Evolutionary conservation across 148 eudicot species (phyloP), one percentile per base, ranked within the genome.

Genomic region (Suaeda aralocaspica): DNA sequence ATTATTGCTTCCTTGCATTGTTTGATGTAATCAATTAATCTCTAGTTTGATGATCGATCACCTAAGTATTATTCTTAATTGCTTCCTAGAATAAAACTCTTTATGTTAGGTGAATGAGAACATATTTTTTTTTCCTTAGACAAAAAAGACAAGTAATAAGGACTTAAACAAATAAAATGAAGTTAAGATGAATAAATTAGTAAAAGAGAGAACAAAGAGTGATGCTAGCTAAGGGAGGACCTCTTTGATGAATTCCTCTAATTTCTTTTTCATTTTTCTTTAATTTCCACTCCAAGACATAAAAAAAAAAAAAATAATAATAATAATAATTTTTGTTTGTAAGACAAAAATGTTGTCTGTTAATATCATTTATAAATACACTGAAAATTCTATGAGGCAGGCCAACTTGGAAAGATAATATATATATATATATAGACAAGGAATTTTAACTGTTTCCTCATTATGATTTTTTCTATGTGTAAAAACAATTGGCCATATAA

Each of bases 1-100:
- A 67, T 72, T 81, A 45, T 50, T 52, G 53, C 82, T 82, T 29
- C 68, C 78, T 68, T 73, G 82, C 85, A 84, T 82, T 60, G 18
- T 29, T 66, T 18, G 10, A 12, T 16, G 46, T n/a, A 1, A 22
- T 22, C 15, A 13, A 46, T 46, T 46, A 12, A 46, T 10, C 14
- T 0, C 16, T 41, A 28, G 29, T 21, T 29, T 44, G 39, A 25
- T 58, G 53, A 49, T 49, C n/a, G 53, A 49, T 49, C n/a, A 15
- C 14, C 4, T 2, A 48, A 14, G 5, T 48, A 2, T 19, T 49
- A 49, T 22, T 58, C 33, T 16, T 28, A 21, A 22, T 71, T 49
- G 67, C 67, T 71, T 24, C 52, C 60, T 28, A 56, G 30, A 52
- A 34, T 39, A 39, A 18, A 49, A 41, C 53, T 71, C 63, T 48